Percentiles rank a stretch among this genome's conserved stretches.
phyloP scores from a whole-genome alignment of 2,329 filamentous ascomycete species.

The Colletotrichum sp. region DNA sequence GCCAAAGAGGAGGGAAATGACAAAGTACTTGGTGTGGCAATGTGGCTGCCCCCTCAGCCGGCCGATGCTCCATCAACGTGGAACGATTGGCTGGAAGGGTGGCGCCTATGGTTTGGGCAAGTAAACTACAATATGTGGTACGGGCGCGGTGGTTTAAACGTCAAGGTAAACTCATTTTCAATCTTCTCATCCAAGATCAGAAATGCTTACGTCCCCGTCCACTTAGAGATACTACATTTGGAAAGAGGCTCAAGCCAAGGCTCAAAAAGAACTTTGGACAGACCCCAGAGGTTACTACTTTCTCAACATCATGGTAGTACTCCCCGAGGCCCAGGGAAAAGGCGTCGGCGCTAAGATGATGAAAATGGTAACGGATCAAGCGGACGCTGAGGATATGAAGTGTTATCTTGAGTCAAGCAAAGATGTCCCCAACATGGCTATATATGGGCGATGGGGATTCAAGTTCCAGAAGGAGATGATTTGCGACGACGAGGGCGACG shows the following conservation, averaged over 20 bases:
- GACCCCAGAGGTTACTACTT: slow-evolving; percentile 75
- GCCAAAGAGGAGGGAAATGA: slow-evolving; percentile 62
- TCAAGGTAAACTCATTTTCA: slow-evolving; percentile 44
- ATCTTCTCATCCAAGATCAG: too few relatives aligned
- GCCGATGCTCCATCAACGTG: slow-evolving; percentile 57
- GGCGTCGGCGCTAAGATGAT: slow-evolving; percentile 72
- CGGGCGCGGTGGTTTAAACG: slow-evolving; percentile 71
- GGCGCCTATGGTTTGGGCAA: slow-evolving; percentile 71
- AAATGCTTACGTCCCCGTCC: too few relatives aligned
- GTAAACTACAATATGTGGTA: slow-evolving; percentile 71
- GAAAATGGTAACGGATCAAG: slow-evolving; percentile 64
- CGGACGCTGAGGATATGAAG: slow-evolving; percentile 66
- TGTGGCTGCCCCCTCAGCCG: slow-evolving; percentile 70
- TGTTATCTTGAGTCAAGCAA: slow-evolving; percentile 77
- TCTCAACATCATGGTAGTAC: slow-evolving; percentile 76
- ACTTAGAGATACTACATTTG: slow-evolving; percentile 70
- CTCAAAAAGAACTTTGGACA: slow-evolving; percentile 67
- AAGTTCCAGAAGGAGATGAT: slow-evolving; percentile 67
- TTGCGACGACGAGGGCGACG: slow-evolving; percentile 66
- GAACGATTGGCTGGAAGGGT: slow-evolving; percentile 66
- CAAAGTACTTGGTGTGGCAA: slow-evolving; percentile 71
- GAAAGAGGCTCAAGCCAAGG: slow-evolving; percentile 69
- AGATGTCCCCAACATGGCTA: slow-evolving; percentile 70
- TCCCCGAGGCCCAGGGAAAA: slow-evolving; percentile 67
- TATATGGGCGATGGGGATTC: slow-evolving; percentile 76